Evolutionary conservation across 257 asterid species (phyloP), one percentile per base, ranked within the genome.

Genomic region (Vinca minor): DNA sequence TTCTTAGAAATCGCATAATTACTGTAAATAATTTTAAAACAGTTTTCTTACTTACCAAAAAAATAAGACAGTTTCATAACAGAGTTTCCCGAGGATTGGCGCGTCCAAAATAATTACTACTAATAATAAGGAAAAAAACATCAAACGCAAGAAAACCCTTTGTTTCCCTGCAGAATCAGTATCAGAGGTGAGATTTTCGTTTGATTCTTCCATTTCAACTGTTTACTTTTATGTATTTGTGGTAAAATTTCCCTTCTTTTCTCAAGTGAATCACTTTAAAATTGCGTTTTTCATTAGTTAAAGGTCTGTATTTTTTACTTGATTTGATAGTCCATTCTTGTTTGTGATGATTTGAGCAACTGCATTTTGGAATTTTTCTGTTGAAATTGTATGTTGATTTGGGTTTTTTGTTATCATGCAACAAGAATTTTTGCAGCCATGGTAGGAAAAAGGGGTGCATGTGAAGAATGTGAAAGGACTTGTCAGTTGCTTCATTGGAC

Each of bases 401-500:
- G 23, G 4, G 20, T 56, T 56, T 56, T 17, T 1, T 56, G 12
- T 17, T 17, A 17, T n/a, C 26, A 56, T 56, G 62, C 62, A 56
- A 42, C 26, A 7, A 54, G 59, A 5, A 14, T 54, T 13, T n/a
- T n/a, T 28, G 38, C 26, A 50, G 56, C 1, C 53, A 64, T 44
- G 73, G 70, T 35, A 32, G 36, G 12, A 5, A 3, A 39, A 2
- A 38, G 3, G 38, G 44, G 53, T 15, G 77, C 75, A 15, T 72
- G 77, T 59, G 69, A 35, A 7, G 64, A 68, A 45, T 72, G 81
- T 26, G 10, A 20, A 35, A 34, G 46, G 14, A 50, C 12, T 15
- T 76, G 81, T 58, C 50, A 44, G 48, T 53, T 64, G 71, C 36
- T 71, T 36, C 81, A 76, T 54, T 8, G 45, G 34, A 28, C 41